These are phyloP conservation scores for Lathyrus tuberosus DNA, from an alignment of 306 rosid species.

Conservation along the genomic window DNA sequence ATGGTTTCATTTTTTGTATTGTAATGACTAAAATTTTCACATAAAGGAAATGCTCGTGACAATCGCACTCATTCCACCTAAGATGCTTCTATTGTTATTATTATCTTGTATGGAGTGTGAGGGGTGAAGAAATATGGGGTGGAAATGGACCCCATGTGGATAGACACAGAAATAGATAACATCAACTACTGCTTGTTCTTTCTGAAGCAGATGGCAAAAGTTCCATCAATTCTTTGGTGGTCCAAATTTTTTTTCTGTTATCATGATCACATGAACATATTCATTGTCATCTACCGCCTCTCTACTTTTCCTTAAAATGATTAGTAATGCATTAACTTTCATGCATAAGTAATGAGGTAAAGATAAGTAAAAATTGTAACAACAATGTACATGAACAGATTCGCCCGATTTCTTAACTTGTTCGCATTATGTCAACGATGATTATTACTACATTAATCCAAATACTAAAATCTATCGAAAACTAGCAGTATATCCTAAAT, in stretches of 20 bases:
- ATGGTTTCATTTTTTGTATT: constrained; percentile 31
- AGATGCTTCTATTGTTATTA: constrained; percentile 28
- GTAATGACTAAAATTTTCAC: constrained; percentile 21
- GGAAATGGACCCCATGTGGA: constrained; percentile 47
- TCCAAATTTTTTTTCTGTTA: constrained; percentile 43
- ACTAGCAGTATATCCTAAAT: constrained; percentile 25
- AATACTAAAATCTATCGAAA: neutral
- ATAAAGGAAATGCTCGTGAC: constrained; percentile 34
- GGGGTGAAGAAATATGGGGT: constrained; percentile 36
- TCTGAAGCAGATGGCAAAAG: constrained; percentile 50
- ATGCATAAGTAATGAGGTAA: neutral
- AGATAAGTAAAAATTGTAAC: neutral
- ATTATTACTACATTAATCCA: neutral
- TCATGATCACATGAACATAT: constrained; percentile 47
- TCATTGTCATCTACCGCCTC: no score
- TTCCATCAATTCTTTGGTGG: constrained; percentile 50
- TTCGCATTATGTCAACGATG: neutral
- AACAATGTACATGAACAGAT: neutral
- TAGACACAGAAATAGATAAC: constrained; percentile 36
- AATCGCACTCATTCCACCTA: constrained; percentile 34
- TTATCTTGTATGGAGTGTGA: constrained; percentile 34
- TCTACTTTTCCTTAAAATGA: constrained; percentile 1
- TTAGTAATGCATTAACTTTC: constrained; percentile 15
- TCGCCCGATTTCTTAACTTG: neutral
- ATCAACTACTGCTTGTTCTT: constrained; percentile 47